Base-by-base conservation (phyloP, 345 rosid species). In the Populus euphratica region DNA sequence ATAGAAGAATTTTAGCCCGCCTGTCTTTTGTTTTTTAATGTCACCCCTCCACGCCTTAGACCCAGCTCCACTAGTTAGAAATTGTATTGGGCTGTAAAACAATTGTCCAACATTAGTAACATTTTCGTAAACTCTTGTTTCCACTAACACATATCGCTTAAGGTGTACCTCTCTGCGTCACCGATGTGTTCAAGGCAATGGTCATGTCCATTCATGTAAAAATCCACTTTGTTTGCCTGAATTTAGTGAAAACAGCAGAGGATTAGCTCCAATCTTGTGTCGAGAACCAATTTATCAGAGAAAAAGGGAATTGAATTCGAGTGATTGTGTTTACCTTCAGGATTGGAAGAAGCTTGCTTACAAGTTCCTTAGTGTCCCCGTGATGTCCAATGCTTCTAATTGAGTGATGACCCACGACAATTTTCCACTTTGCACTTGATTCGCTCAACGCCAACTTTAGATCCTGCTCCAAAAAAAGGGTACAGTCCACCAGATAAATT, bases 181-280 rank as follows among this genome's bases (percentile, higher is more conserved):
- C 84, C 81, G 11, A 91, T 88, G 54, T 85, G 93, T 68, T 91
- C 77, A 17, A 91, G 89, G 69, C 92, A 88, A 65, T 91, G 93
- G 50, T 91, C 92, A 27, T 91, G 95, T 8, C 95, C 95, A 2
- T 91, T 91, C 86, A 89, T 88, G 79, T 91, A 91, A 10, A 88
- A 78, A 63, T 91, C 91, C n/a, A 88, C 95, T 14, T 80, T 67
- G 50, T 87, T 69, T 11, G 75, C 85, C 90, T 87, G 84, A 33
- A 76, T 44, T 10, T 16, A n/a, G 8, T 54, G 11, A 43, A 12
- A 21, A 14, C 25, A 69, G 14, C 44, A 56, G 31, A 14, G 6
- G 11, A 6, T 72, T 35, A 33, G 52, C 27, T 36, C 8, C 63
- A 10, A 56, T 56, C 63, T 59, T 1, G 29, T n/a, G 63, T 59